phyloP scores from a whole-genome alignment of 2,329 filamentous ascomycete species.

The Phialophora expanda region DNA sequence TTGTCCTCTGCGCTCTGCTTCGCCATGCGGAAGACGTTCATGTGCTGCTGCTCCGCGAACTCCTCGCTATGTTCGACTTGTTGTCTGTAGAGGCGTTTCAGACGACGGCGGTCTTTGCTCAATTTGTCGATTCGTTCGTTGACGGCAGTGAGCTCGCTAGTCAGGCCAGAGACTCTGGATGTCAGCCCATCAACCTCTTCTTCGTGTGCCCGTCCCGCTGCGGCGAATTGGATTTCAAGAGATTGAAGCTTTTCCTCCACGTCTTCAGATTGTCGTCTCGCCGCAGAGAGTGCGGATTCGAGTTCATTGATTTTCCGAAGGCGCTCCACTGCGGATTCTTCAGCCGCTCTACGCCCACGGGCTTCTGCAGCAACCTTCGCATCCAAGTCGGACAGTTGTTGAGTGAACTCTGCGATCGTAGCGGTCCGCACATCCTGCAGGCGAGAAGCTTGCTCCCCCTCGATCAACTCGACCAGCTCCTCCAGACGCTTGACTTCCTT shows the following conservation, averaged over 20 bases:
- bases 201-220: slow-evolving; percentile 43
- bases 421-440: slow-evolving; percentile 48
- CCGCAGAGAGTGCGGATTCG: slow-evolving; percentile 45
- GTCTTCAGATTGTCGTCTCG: slow-evolving; percentile 45
- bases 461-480: slow-evolving; percentile 49
- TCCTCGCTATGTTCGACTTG: slow-evolving; percentile 42
- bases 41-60: slow-evolving; percentile 41
- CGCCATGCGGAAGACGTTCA: slow-evolving; percentile 43
- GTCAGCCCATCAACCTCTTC: slow-evolving; percentile 50
- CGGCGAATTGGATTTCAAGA: slow-evolving; percentile 40
- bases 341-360: slow-evolving; percentile 44
- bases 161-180: slow-evolving; percentile 49
- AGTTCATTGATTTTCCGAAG: slow-evolving; percentile 47
- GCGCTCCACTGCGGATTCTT: slow-evolving; percentile 45
- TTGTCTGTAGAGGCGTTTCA: slow-evolving; percentile 47
- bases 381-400: slow-evolving; percentile 45
- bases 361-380: slow-evolving; percentile 45
- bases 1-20: slow-evolving; percentile 40
- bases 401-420: slow-evolving; percentile 41
- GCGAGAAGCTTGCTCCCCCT: slow-evolving; percentile 47
- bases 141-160: slow-evolving; percentile 47
- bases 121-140: slow-evolving; percentile 47
- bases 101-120: slow-evolving; percentile 43
- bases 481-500: slow-evolving; percentile 52
- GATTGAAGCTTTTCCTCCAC: slow-evolving; percentile 45